Base-by-base conservation (phyloP, 768 basidiomycete species). In the Boletus fagicola region DNA sequence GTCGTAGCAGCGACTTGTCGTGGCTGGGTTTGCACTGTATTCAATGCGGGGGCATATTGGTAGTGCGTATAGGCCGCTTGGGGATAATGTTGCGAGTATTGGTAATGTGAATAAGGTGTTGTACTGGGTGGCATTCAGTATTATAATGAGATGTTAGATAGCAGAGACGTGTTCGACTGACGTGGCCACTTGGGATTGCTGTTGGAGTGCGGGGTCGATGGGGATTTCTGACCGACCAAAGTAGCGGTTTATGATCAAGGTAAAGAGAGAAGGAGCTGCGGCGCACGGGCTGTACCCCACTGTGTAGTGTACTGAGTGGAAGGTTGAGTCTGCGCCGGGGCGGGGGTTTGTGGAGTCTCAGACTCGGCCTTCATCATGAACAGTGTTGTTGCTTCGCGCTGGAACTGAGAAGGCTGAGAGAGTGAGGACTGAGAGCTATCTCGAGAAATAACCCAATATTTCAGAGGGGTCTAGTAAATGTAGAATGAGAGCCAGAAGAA, bases 181-280 rank as follows among this genome's bases (percentile, higher is more conserved):
- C 77, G 79, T 74, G 57, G 76, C 70, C 62, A 76, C 77, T 48
- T 72, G 75, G 15, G 81, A 70, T 65, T 85, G 83, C 56, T 83
- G 81, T 69, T 87, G 86, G 44, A 87, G 75, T n/a, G 82, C 83
- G 31, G 85, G 84, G 66, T 87, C 85, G 51, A 86, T 85, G 12
- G 83, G 81, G 31, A 86, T 86, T 60, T 83, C 85, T 84, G 62
- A 12, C 49, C 54, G 42, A 62, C 36, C 47, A 56, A 44, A 48
- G 53, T 7, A 43, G 53, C 15, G 10, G 30, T 38, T 55, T 28
- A 13, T 38, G 47, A 46, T 42, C 35, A 46, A 53, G 7, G 4
- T 1, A n/a, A 48, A 26, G 33, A 55, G 36, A 61, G 7, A 54
- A 56, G 22, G 30, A 56, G 42, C n/a, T 6, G 30, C 5, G 12